phyloP scores from a whole-genome alignment of 2,329 filamentous ascomycete genomes.

The Diaporthe amygdali region DNA sequence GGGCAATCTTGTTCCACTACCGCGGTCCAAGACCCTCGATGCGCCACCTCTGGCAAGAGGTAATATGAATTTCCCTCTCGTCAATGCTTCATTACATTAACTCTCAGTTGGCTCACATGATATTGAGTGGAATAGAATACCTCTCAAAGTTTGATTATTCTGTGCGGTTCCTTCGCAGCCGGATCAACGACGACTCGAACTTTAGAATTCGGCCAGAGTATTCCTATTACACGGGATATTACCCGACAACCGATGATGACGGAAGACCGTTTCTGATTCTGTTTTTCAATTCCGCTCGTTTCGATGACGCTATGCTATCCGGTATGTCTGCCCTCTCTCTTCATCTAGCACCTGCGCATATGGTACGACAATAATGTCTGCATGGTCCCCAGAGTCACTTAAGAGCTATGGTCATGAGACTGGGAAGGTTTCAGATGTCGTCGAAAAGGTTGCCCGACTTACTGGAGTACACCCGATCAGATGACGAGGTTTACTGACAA shows the following conservation, averaged over 20 bases:
- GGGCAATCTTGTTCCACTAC: fast-evolving
- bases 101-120: not conserved
- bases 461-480: not conserved
- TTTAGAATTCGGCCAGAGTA: not conserved
- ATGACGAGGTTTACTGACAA: not conserved
- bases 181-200: not conserved
- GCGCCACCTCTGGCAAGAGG: not conserved
- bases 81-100: not conserved
- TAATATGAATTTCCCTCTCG: not conserved
- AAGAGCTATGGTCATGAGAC: not conserved
- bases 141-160: not conserved
- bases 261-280: not conserved
- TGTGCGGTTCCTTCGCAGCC: fast-evolving
- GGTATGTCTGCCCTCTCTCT: not conserved
- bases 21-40: not conserved
- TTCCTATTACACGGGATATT: not conserved
- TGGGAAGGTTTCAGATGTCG: not conserved
- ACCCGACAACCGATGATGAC: not conserved
- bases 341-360: not conserved
- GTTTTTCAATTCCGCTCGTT: not conserved
- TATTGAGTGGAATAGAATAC: not conserved
- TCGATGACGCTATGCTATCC: not conserved
- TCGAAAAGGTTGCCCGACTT: too few species aligned
- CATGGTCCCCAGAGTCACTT: fast-evolving
- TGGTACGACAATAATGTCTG: too few species aligned